Conservation (phyloP, 371 early-diverging fungal genomes). For the Encephalitozoon intestinalis region DNA sequence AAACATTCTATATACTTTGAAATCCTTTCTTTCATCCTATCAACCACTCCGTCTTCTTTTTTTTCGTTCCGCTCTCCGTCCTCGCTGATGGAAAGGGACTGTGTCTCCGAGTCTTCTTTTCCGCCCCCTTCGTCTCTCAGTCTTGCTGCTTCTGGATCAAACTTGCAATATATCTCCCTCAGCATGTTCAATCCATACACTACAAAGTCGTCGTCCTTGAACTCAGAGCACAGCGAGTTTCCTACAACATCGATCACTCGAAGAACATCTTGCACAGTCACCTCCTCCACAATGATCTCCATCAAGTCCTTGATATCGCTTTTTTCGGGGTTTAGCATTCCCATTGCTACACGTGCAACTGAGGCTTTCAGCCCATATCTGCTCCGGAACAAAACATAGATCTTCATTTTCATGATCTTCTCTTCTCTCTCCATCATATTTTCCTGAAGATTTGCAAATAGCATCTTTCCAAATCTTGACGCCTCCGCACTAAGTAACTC, state of each 20-base stretch:
- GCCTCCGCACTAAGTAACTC: conserved; percentile 5
- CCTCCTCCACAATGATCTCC: conserved; percentile 36
- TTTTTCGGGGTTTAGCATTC: conserved; percentile 39
- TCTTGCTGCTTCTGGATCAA: conserved; percentile 13
- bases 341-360: conserved; percentile 42
- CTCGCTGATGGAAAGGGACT: conserved; percentile 1
- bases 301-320: conserved; percentile 46
- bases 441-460: conserved; percentile 32
- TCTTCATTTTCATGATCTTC: conserved; percentile 40
- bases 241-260: conserved; percentile 27
- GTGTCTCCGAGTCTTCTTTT: not conserved
- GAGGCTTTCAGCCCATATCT: conserved; percentile 29
- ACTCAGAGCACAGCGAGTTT: conserved; percentile 48
- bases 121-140: conserved; percentile 8
- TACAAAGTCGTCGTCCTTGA: conserved; percentile 54
- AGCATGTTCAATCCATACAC: conserved; percentile 54
- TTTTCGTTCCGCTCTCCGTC: conserved; percentile 5
- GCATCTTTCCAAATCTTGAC: conserved; percentile 11
- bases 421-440: conserved; percentile 41
- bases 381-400: conserved; percentile 40
- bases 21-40: conserved; percentile 15
- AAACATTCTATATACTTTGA: conserved; percentile 21
- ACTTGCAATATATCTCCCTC: conserved; percentile 36
- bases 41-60: not conserved
- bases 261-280: conserved; percentile 34